Conservation (phyloP, 1,284 basidiomycete species). For the Rhodofomes roseus region DNA sequence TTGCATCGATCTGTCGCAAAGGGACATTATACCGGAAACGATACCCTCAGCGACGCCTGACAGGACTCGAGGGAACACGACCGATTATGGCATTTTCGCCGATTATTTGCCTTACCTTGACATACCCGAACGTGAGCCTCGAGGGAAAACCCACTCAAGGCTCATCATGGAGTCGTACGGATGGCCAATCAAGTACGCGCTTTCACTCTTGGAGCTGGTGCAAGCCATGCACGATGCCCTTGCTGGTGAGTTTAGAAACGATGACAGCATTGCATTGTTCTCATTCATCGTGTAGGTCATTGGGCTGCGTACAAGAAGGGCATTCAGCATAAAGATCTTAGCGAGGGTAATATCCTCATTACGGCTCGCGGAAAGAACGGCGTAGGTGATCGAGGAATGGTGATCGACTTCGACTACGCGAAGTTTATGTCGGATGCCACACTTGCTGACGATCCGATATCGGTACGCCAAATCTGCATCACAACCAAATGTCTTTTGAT, state of each 20-base stretch:
- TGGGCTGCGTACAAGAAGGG: background rate
- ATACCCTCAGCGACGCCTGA: background rate
- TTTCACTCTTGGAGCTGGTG: background rate
- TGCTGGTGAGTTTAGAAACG: background rate
- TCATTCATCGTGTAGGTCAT: background rate
- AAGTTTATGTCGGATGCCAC: background rate
- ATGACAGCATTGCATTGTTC: background rate
- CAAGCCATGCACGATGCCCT: background rate
- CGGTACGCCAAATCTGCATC: background rate
- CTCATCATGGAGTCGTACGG: background rate
- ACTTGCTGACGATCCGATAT: background rate
- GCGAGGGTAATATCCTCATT: background rate
- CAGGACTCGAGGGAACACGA: background rate
- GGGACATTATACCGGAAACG: too few species aligned
- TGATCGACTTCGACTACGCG: constrained; percentile 2
- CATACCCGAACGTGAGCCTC: background rate
- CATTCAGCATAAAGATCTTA: background rate
- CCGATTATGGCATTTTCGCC: background rate
- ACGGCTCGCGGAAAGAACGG: background rate
- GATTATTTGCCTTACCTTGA: background rate
- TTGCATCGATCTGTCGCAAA: background rate
- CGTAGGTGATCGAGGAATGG: background rate
- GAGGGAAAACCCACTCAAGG: background rate
- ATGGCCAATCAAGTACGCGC: background rate
- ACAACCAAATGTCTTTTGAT: background rate